phyloP scores from a whole-genome alignment of 768 basidiomycete genomes.

The Psilocybe subaeruginosa region DNA sequence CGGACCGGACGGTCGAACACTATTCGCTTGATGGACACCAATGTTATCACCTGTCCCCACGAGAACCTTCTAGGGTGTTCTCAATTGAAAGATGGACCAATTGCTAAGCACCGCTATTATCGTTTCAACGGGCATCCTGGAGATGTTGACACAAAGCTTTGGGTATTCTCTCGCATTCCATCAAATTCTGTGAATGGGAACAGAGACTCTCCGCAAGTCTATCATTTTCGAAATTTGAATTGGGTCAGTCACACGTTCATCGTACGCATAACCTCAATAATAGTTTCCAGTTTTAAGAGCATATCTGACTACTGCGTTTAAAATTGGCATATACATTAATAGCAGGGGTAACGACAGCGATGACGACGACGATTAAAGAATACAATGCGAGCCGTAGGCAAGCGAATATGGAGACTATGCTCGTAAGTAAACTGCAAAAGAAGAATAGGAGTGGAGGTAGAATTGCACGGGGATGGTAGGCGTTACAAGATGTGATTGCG shows the following conservation, averaged over 20 bases:
- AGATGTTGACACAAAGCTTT: constrained; percentile 2
- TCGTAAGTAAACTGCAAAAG: constrained; percentile 8
- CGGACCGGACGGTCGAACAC: constrained; percentile 4
- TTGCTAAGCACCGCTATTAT: constrained; percentile 6
- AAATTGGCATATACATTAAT: background rate
- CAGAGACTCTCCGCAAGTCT: background rate
- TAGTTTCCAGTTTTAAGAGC: background rate
- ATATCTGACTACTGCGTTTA: background rate
- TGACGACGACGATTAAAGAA: background rate
- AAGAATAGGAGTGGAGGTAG: background rate
- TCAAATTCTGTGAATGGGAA: background rate
- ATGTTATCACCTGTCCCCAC: background rate
- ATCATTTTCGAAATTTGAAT: background rate
- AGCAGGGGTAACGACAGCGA: background rate
- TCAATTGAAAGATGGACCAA: background rate
- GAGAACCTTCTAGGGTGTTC: constrained; percentile 8
- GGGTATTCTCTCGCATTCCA: constrained; percentile 2
- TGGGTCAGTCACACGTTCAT: background rate
- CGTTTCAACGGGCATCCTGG: constrained; percentile 1
- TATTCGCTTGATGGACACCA: background rate
- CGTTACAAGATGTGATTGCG: constrained; percentile 3
- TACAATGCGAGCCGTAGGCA: constrained; percentile 17
- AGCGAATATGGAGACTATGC: constrained; percentile 10
- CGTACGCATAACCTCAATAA: background rate
- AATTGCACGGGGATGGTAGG: constrained; percentile 5